Percentiles rank a stretch among this genome's conserved stretches.
Conservation (phyloP, 768 basidiomycete species). For the Amanita subjunquillea region DNA sequence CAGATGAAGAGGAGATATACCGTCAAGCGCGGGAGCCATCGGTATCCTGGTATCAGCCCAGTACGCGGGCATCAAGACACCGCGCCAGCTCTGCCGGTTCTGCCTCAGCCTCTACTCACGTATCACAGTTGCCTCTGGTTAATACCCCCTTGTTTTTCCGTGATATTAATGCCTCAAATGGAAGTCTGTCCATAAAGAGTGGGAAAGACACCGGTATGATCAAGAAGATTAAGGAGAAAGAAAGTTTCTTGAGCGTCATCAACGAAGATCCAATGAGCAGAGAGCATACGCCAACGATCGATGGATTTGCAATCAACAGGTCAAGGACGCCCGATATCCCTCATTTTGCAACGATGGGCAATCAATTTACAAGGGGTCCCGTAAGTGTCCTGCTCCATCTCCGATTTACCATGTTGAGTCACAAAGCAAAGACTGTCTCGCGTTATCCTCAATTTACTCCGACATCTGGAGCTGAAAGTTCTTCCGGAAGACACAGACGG, state of each 20-base stretch:
- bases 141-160: slow-evolving; percentile 9
- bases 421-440: background rate
- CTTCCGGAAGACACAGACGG: background rate
- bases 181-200: slow-evolving; percentile 15
- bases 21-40: slow-evolving; percentile 8
- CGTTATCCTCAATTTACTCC: background rate
- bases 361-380: background rate
- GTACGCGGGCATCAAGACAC: slow-evolving; percentile 12
- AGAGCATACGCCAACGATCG: slow-evolving; percentile 16
- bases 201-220: slow-evolving; percentile 8
- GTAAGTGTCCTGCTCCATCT: background rate
- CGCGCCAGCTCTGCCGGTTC: slow-evolving; percentile 15
- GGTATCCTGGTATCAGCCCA: slow-evolving; percentile 21
- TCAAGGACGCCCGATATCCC: background rate
- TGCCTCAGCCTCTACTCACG: slow-evolving; percentile 18
- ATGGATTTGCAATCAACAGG: slow-evolving; percentile 5
- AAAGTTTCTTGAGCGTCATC: slow-evolving; percentile 24
- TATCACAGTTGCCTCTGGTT: slow-evolving; percentile 26
- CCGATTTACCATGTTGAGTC: background rate
- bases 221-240: slow-evolving; percentile 16
- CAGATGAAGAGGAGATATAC: slow-evolving; percentile 12
- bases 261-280: slow-evolving; percentile 27
- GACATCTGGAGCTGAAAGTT: background rate
- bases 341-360: background rate
- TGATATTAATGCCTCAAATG: slow-evolving; percentile 5